Base-by-base conservation (phyloP, 2,329 filamentous ascomycete species). In the Dothideomycetes sp. region DNA sequence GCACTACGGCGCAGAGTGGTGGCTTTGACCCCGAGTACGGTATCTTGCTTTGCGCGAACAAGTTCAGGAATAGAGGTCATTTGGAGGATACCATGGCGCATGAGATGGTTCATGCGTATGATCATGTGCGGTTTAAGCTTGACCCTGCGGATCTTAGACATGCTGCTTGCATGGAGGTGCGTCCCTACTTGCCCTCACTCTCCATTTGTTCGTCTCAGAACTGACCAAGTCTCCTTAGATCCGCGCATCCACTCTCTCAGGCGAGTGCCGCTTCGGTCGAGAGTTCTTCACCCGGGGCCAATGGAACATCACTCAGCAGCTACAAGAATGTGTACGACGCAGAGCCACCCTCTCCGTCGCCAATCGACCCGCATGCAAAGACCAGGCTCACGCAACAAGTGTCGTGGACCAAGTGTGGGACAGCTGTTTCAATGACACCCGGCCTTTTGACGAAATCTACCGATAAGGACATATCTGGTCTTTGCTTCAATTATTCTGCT, bases 401-500 rank as follows among this genome's bases (percentile, higher is more conserved):
- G 79, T 93, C 18, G 86, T 98, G 42, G 91, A 96, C 62, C 81
- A 94, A 62, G 91, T 98, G n/a, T 98, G 89, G 86, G 88, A 94
- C 50, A 95, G 87, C 52, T 98, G 91, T 61, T 98, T 94, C 59
- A 69, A 76, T 37, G 91, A 98, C 62, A 96, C 89, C 3, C 72
- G 91, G 54, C 91, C 91, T 2, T 98, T 98, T 62, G 87, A 96
- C 60, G 89, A 96, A 59, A 87, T 98, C 38, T 98, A 94, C 61
- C 79, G 85, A 59, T 89, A 47, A 55, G 18, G 30, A 11, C 34
- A 19, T 19, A 34, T 16, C 9, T 12, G n/a, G 8, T 36, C 12
- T 24, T 15, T 27, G 30, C 22, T 7, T 7, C 12, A 12, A 27
- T 27, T 7, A 18, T 38, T 22, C 14, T 38, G 8, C 2, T 15